Evolutionary conservation across 805 yeast genomes (phyloP).

Genomic region (Candida michaelii): DNA sequence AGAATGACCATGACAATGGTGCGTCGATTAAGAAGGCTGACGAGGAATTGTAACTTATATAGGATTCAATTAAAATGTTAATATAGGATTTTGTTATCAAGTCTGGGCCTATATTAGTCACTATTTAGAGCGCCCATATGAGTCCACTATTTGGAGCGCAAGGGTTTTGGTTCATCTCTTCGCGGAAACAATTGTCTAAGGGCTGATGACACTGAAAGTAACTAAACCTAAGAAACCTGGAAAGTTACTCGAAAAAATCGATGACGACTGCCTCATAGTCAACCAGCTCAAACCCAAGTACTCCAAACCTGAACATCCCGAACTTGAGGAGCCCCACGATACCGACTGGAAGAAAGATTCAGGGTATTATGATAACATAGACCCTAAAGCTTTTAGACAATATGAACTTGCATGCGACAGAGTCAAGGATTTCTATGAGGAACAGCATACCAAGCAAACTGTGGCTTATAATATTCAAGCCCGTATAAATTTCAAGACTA

Average conservation of each 20-base stretch:
- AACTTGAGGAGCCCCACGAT: not conserved
- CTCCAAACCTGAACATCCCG: conserved; percentile 3
- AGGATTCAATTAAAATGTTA: too few relatives aligned
- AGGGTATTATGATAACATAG: conserved; percentile 31
- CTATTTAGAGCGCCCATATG: too few relatives aligned
- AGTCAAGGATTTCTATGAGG: conserved; percentile 63
- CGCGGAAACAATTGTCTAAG: too few relatives aligned
- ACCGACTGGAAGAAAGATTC: conserved; percentile 28
- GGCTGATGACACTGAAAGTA: too few relatives aligned
- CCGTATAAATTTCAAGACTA: conserved; percentile 67
- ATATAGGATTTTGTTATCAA: too few relatives aligned
- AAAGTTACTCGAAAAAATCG: conserved; percentile 24
- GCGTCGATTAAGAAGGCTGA: conserved; percentile 6
- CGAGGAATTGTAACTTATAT: conserved; percentile 5
- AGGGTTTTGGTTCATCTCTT: too few relatives aligned
- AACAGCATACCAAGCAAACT: conserved; percentile 68
- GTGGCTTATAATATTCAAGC: conserved; percentile 74
- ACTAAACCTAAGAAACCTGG: conserved; percentile 8
- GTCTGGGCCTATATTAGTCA: too few relatives aligned
- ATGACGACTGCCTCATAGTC: conserved; percentile 25
- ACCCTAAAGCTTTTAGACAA: conserved; percentile 53
- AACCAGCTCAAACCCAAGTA: conserved; percentile 22
- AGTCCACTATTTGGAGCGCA: too few relatives aligned
- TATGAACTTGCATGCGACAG: conserved; percentile 69
- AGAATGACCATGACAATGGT: not conserved